These are phyloP conservation scores for Schizochytrium sp. DNA, from an alignment of 108 stramenopile species.

Conservation along the genomic window DNA sequence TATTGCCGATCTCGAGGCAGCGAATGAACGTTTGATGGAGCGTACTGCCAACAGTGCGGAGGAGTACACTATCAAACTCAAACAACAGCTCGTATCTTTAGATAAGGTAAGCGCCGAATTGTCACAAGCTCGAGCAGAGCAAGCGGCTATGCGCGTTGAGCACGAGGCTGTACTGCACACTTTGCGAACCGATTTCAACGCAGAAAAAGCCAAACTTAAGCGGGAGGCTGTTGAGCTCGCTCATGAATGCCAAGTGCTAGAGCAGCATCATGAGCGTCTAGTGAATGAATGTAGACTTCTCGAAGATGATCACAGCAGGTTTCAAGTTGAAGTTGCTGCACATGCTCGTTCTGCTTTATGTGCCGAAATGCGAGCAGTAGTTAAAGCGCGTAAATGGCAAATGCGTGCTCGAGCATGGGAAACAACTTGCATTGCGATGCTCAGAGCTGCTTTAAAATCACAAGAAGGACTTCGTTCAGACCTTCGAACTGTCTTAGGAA, in stretches of 20 bases:
- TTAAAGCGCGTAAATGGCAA: not conserved
- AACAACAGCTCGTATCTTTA: not conserved
- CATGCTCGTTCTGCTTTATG: not conserved
- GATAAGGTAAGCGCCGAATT: not conserved
- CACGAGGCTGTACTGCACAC: not conserved
- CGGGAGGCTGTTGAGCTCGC: constrained; percentile 9
- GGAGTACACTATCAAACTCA: not conserved
- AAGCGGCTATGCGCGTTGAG: not conserved
- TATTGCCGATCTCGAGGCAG: not conserved
- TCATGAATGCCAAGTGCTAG: not conserved
- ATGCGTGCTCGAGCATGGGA: not conserved
- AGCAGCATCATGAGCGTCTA: no score
- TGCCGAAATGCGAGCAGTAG: not conserved
- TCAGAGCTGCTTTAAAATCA: not conserved
- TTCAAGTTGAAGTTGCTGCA: not conserved
- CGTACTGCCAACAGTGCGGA: not conserved
- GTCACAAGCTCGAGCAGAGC: not conserved
- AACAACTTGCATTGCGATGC: not conserved
- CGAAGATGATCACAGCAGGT: not conserved
- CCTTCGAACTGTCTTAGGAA: not conserved
- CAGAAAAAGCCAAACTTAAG: not conserved
- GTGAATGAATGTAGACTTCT: not conserved
- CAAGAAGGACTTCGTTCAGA: not conserved
- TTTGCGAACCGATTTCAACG: not conserved
- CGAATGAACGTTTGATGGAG: not conserved